These are phyloP conservation scores for Fusarium xyrophilum DNA, from an alignment of 2,329 filamentous ascomycete genomes.

Conservation along the genomic window DNA sequence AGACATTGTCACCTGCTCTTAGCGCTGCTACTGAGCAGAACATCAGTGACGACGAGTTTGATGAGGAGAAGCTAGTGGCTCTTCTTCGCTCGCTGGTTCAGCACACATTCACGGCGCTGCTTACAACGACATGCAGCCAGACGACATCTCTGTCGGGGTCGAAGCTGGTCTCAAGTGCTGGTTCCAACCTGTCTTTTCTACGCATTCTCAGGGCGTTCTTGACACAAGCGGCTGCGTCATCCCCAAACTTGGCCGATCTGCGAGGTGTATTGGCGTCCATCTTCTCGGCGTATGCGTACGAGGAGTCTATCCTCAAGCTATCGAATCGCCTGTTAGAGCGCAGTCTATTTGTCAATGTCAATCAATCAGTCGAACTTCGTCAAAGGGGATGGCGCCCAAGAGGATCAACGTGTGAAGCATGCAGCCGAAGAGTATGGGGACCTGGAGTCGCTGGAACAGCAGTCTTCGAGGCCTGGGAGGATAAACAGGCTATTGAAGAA, in stretches of 20 bases:
- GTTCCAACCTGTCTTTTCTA: slow-evolving; percentile 78
- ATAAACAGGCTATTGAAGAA: slow-evolving; percentile 59
- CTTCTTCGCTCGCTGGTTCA: slow-evolving; percentile 83
- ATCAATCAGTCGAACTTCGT: slow-evolving; percentile 74
- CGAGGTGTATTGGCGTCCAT: slow-evolving; percentile 85
- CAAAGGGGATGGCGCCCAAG: slow-evolving; percentile 89
- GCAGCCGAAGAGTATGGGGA: slow-evolving; percentile 84
- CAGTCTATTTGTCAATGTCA: slow-evolving; percentile 85
- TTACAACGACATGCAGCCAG: slow-evolving; percentile 73
- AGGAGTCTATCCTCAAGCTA: slow-evolving; percentile 84
- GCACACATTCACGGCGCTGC: slow-evolving; percentile 85
- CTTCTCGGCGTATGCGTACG: slow-evolving; percentile 94
- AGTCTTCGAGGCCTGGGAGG: slow-evolving; percentile 84
- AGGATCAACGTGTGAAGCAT: slow-evolving; percentile 87
- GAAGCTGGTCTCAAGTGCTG: slow-evolving; percentile 48
- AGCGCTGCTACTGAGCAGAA: slow-evolving; percentile 44
- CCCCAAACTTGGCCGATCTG: slow-evolving; percentile 86
- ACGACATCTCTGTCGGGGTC: slow-evolving; percentile 44
- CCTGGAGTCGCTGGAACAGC: slow-evolving; percentile 75
- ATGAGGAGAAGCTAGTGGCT: slow-evolving; percentile 67
- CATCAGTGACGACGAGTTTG: slow-evolving; percentile 48
- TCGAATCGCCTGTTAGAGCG: slow-evolving; percentile 87
- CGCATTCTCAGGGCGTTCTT: slow-evolving; percentile 90
- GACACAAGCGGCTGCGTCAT: slow-evolving; percentile 77
- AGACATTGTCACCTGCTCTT: slow-evolving; percentile 65